Evolutionary conservation across 169 alveolate genomes (phyloP).

Genomic region (Plasmodium gaboni): DNA sequence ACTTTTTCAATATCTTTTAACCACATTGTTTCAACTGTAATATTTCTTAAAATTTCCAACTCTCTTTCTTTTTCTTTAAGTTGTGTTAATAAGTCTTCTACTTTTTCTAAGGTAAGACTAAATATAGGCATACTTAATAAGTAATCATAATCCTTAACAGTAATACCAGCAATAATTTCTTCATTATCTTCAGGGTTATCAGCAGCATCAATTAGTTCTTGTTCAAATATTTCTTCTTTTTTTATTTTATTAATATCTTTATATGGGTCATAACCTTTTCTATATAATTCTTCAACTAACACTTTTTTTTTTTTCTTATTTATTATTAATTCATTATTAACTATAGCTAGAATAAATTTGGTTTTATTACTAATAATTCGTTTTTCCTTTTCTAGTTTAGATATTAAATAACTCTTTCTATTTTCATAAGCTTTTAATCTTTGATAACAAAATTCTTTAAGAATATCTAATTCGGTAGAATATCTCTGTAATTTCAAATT

Average conservation of each 20-base stretch:
- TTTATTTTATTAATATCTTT: constrained; percentile 85
- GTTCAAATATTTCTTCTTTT: constrained; percentile 68
- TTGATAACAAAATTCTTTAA: constrained; percentile 93
- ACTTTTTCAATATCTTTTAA: constrained; percentile 81
- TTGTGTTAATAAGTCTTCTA: constrained; percentile 88
- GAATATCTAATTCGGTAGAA: constrained; percentile 92
- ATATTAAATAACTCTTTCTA: constrained; percentile 90
- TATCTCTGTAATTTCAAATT: constrained; percentile 93
- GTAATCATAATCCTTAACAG: constrained; percentile 93
- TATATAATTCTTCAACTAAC: constrained; percentile 87
- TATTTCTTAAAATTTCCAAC: constrained; percentile 78
- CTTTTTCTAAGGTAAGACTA: constrained; percentile 95
- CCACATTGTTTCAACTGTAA: constrained; percentile 84
- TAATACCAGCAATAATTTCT: constrained; percentile 76
- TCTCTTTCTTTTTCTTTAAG: constrained; percentile 78
- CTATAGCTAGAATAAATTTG: constrained; percentile 91
- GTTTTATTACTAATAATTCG: constrained; percentile 90
- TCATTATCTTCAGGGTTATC: constrained; percentile 72
- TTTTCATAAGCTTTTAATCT: constrained; percentile 93
- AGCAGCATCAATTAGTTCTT: constrained; percentile 23
- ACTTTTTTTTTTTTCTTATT: constrained; percentile 83
- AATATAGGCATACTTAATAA: constrained; percentile 96
- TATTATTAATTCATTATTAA: constrained; percentile 89
- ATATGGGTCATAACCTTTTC: constrained; percentile 89
- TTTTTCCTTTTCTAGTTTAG: constrained; percentile 89